Evolutionary conservation across 352 stramenopile species (phyloP).

Genomic region (Globisporangium yorkense): DNA sequence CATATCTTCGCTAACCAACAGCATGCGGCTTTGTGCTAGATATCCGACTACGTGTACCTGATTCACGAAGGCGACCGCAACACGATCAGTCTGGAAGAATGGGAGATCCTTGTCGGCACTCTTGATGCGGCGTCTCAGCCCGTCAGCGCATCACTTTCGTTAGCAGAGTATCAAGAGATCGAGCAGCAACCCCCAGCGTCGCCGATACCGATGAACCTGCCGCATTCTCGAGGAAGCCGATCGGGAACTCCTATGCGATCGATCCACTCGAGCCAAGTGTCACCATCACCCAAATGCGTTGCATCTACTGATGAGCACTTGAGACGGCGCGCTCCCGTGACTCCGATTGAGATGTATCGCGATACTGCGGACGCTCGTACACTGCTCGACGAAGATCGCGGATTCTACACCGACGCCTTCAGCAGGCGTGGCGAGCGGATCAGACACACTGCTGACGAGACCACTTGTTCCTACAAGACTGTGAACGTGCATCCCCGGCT

Average conservation of each 20-base stretch:
- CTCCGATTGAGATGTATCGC: neutral
- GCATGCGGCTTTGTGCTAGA: conserved; percentile 18
- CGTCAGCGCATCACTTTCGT: neutral
- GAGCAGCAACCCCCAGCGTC: conserved; percentile 19
- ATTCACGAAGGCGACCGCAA: conserved; percentile 53
- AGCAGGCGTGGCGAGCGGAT: neutral
- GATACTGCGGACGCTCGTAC: neutral
- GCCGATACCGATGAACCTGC: neutral
- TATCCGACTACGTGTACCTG: conserved; percentile 69
- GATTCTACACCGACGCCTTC: neutral
- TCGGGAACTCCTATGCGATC: neutral
- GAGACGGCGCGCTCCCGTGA: neutral
- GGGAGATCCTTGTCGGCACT: conserved; percentile 58
- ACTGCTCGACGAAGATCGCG: neutral
- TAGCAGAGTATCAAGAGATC: neutral
- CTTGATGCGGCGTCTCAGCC: conserved; percentile 55
- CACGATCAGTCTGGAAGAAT: conserved; percentile 59
- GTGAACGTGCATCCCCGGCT: conserved; percentile 11
- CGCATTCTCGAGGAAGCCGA: neutral
- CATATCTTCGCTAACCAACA: too few species aligned
- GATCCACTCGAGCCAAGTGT: neutral
- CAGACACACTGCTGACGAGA: neutral
- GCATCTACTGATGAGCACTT: neutral
- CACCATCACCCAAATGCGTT: neutral
- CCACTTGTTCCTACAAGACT: neutral